Evolutionary conservation across 2,329 filamentous ascomycete genomes (phyloP), one percentile per base, ranked within the genome.

Genomic region (Cercospora sp.): DNA sequence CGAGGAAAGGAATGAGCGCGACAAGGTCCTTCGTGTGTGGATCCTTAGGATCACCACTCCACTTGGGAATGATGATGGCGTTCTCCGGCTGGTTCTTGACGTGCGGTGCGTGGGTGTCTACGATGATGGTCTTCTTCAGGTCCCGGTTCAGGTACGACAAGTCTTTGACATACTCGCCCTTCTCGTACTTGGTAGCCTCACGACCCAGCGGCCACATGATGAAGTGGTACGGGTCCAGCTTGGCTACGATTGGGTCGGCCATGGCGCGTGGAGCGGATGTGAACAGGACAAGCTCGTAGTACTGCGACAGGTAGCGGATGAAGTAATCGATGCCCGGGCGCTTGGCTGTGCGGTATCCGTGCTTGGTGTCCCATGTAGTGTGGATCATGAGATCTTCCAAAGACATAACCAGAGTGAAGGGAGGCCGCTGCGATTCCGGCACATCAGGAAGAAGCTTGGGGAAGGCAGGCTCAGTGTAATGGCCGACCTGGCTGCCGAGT

Each of bases 111-210:
- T 96, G 90, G 59, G 93, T 97, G 79, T 99, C 95, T 76, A 99
- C 87, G 74, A 99, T 89, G 78, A 99, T 93, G 60, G 97, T 93
- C 83, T 98, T 98, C 73, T 91, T 95, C 37, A 97, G 87, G 77
- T 97, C 93, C 68, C 95, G 92, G 84, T 99, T 99, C 60, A 99
- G 88, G 82, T 97, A 98, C 2, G 93, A 93, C n/a, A 99, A 88
- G 78, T 99, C 95, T 92, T 99, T 99, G 81, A 99, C 88, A 77
- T 98, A 94, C 81, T 97, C 92, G 72, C 95, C 95, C 72, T 97
- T 91, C 81, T 97, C 91, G 80, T 97, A 99, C 76, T 94, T 92
- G 69, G 95, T 98, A n/a, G 94, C 95, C 81, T 99, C 95, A 65
- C 95, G 88, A 85, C 92, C 98, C 59, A 99, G 84, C 1, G 94